phyloP scores from a whole-genome alignment of 2,329 filamentous ascomycete species.

The Fusarium graminum region DNA sequence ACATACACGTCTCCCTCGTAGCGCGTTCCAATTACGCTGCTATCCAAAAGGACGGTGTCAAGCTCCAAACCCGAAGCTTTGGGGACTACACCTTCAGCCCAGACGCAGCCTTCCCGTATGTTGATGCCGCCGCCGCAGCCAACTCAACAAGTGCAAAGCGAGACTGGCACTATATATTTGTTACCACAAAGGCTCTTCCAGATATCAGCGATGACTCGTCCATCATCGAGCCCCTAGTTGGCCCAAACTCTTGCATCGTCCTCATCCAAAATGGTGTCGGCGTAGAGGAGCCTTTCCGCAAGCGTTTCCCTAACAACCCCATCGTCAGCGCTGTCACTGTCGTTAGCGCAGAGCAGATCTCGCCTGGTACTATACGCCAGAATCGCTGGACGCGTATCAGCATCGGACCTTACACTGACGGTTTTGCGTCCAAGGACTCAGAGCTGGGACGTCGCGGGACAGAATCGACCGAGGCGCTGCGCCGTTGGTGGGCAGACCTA shows the following conservation, averaged over 20 bases:
- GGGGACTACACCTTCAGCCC: constrained; percentile 75
- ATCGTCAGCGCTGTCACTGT: constrained; percentile 78
- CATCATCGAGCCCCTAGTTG: constrained; percentile 71
- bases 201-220: constrained; percentile 72
- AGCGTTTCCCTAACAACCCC: constrained; percentile 69
- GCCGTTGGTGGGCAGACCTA: constrained; percentile 64
- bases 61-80: constrained; percentile 74
- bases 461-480: constrained; percentile 63
- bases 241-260: constrained; percentile 68
- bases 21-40: constrained; percentile 80
- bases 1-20: constrained; percentile 74
- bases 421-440: constrained; percentile 56
- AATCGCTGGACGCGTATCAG: constrained; percentile 81
- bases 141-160: constrained; percentile 38
- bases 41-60: constrained; percentile 72
- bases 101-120: constrained; percentile 71
- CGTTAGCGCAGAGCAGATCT: constrained; percentile 74
- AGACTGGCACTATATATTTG: constrained; percentile 72
- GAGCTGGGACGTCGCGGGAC: constrained; percentile 54
- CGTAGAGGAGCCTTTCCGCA: constrained; percentile 75
- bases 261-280: constrained; percentile 79
- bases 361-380: constrained; percentile 73
- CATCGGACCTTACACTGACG: constrained; percentile 73
- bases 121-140: constrained; percentile 63
- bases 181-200: constrained; percentile 78